A percentile compares a stretch with the other conserved stretches of the same genome.
Conservation (phyloP, 805 yeast genomes). For the Nakazawaea peltata region DNA sequence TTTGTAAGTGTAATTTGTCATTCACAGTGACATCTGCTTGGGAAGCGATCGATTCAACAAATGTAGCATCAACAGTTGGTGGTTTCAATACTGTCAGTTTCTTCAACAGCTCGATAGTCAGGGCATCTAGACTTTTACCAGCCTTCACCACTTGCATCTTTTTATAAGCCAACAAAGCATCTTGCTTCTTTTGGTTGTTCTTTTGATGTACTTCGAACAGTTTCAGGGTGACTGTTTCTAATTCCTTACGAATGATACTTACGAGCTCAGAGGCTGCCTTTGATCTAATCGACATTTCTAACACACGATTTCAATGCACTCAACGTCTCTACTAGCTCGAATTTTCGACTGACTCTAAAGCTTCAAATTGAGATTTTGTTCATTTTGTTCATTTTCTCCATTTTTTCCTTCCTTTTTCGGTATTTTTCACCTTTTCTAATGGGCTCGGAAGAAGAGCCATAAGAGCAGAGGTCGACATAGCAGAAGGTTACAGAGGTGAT, state of each 20-base stretch:
- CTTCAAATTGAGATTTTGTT: too few relatives aligned
- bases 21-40: conserved; percentile 16
- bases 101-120: conserved; percentile 24
- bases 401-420: too few relatives aligned
- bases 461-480: neutral
- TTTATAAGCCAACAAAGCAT: conserved; percentile 39
- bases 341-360: too few relatives aligned
- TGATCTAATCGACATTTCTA: conserved; percentile 1
- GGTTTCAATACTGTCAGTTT: conserved; percentile 22
- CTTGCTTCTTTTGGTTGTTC: conserved; percentile 33
- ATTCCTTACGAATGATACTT: conserved; percentile 26
- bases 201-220: conserved; percentile 29
- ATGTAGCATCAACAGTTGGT: conserved; percentile 19
- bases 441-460: neutral
- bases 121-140: conserved; percentile 24
- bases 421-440: neutral
- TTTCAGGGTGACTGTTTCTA: conserved; percentile 27
- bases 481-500: too few relatives aligned
- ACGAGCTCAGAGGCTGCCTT: neutral
- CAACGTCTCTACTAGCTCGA: too few relatives aligned
- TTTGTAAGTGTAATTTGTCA: conserved; percentile 36
- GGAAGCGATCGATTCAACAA: conserved; percentile 19
- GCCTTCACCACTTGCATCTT: conserved; percentile 35
- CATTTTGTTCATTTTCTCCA: too few relatives aligned
- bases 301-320: too few relatives aligned